phyloP scores from a whole-genome alignment of 805 yeast species.

The Torulaspora maleeae region DNA sequence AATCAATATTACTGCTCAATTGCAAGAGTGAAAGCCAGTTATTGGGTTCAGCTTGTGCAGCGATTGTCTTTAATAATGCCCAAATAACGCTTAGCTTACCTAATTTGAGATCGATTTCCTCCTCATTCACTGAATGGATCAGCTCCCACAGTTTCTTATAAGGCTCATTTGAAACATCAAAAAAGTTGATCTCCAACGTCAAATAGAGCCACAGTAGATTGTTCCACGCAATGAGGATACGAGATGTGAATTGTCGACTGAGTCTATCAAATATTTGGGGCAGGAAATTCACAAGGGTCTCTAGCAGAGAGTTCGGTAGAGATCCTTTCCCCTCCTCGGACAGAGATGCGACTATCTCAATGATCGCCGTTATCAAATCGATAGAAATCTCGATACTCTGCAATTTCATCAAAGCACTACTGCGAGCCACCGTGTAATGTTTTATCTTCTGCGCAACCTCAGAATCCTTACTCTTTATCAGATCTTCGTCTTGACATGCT shows the following conservation, averaged over 20 bases:
- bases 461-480: constrained; percentile 13
- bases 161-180: constrained; percentile 19
- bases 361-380: constrained; percentile 70
- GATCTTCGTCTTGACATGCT: constrained; percentile 18
- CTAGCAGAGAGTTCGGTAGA: constrained; percentile 15
- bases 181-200: constrained; percentile 27
- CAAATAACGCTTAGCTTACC: constrained; percentile 42
- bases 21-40: constrained; percentile 14
- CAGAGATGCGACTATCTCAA: constrained; percentile 49
- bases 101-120: constrained; percentile 32
- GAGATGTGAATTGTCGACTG: constrained; percentile 47
- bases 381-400: constrained; percentile 65
- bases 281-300: constrained; percentile 20
- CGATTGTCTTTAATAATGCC: constrained; percentile 37
- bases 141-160: constrained; percentile 19
- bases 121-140: constrained; percentile 13
- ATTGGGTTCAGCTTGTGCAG: constrained; percentile 12
- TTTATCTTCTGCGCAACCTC: constrained; percentile 31
- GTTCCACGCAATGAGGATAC: constrained; percentile 62
- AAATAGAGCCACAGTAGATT: constrained; percentile 55
- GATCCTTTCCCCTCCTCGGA: constrained; percentile 18
- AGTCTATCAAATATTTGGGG: constrained; percentile 41
- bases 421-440: constrained; percentile 39
- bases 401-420: constrained; percentile 47
- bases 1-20: constrained; percentile 27